Evolutionary conservation across 1,284 basidiomycete species (phyloP), one percentile per base, ranked within the genome.

Genomic region (Peniophora sp.): DNA sequence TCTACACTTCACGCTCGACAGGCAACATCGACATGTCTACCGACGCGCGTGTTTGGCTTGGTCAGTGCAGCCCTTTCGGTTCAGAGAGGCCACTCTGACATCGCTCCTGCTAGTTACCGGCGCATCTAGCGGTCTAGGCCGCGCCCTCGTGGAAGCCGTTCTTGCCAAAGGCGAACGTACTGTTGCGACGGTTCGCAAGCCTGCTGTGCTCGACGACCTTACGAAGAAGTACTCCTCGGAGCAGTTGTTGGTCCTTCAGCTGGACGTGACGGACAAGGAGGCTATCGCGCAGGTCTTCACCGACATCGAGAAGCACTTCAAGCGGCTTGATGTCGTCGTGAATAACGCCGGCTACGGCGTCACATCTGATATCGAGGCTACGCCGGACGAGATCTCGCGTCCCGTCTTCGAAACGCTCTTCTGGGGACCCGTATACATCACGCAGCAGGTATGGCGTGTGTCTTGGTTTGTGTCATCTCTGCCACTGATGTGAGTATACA

Each of bases 391-490:
- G 6, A 51, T 34, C 32, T 58, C 61, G 0, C 52, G 58, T 0
- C 47, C 35, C n/a, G 23, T 59, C 49, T 60, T 64, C 47, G 60
- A 62, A 34, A 52, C 53, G 23, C 54, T 58, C 51, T 63, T 61
- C 49, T 63, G 59, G 60, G 60, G 62, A n/a, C 55, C 61, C 12
- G 50, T 51, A 44, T 51, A 58, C 23, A 55, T 64, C n/a, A 46
- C 51, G 14, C 51, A 53, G 37, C 54, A 61, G 50, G 58, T 48
- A 8, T 32, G 5, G 12, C 27, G 12, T 32, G 12, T 32, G 6
- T 32, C 5, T 6, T 32, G 6, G 6, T 32, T 6, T 5, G 27
- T 5, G 6, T 32, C 6, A 32, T 6, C 27, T 6, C 5, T 12
- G 12, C 12, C 12, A 32, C 12, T 32, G 27, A 32, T 12, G 12